Conservation (phyloP, 2,329 filamentous ascomycete species). For the Exophiala sideris region DNA sequence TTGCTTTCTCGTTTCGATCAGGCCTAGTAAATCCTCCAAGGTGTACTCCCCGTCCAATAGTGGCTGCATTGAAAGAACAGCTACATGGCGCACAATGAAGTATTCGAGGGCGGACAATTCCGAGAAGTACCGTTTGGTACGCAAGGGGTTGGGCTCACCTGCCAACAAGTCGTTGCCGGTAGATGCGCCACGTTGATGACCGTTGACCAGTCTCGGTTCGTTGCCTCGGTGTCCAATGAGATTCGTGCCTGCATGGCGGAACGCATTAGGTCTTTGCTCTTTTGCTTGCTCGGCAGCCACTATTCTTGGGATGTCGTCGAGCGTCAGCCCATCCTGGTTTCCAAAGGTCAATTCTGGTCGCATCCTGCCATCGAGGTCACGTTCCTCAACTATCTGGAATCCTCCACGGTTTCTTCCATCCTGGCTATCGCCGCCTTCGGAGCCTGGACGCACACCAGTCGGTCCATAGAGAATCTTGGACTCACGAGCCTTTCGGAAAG, state of each 20-base stretch:
- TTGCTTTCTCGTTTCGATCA: slow-evolving; percentile 89
- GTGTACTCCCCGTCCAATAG: slow-evolving; percentile 85
- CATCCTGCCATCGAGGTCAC: slow-evolving; percentile 64
- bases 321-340: slow-evolving; percentile 82
- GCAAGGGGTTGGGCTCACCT: slow-evolving; percentile 54
- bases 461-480: slow-evolving; percentile 91
- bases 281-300: slow-evolving; percentile 93
- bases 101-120: slow-evolving; percentile 94
- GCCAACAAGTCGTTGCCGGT: slow-evolving; percentile 47
- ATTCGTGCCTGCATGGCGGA: slow-evolving; percentile 71
- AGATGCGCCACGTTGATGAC: slow-evolving; percentile 66
- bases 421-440: slow-evolving; percentile 61
- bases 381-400: slow-evolving; percentile 79
- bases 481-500: slow-evolving; percentile 82
- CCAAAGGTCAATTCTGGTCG: slow-evolving; percentile 81
- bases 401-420: slow-evolving; percentile 35
- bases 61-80: slow-evolving; percentile 91
- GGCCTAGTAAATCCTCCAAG: slow-evolving; percentile 84
- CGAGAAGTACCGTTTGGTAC: slow-evolving; percentile 82
- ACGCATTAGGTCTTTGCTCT: slow-evolving; percentile 79
- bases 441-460: slow-evolving; percentile 69
- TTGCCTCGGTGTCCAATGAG: slow-evolving; percentile 54
- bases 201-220: slow-evolving; percentile 61
- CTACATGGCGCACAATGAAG: slow-evolving; percentile 93
- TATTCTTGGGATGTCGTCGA: slow-evolving; percentile 95